Percentiles rank a stretch among this genome's conserved stretches.
These are phyloP conservation scores for Penicillium lagena DNA, from an alignment of 495 filamentous ascomycete species.

Conservation along the genomic window DNA sequence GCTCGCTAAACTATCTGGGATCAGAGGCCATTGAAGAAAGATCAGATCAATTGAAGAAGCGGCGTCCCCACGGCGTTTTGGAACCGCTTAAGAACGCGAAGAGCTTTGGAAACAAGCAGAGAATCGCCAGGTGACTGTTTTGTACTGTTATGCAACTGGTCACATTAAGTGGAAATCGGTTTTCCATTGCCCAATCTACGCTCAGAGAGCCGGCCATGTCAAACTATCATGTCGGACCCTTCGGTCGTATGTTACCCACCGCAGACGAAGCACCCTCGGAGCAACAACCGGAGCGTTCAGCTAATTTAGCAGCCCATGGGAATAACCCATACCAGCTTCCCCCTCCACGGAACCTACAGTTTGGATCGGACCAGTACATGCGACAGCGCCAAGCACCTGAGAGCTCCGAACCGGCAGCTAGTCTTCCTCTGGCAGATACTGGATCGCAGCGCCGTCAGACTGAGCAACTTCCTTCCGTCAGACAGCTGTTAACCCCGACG, in stretches of 20 bases:
- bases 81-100: neutral
- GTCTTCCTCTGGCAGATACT: conserved; percentile 6
- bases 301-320: conserved; percentile 31
- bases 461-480: conserved; percentile 42
- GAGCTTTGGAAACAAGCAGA: neutral
- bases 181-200: neutral
- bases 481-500: conserved; percentile 38
- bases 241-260: conserved; percentile 43
- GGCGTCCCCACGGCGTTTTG: too few species aligned
- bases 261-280: conserved; percentile 20
- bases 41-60: too few species aligned
- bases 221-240: conserved; percentile 39
- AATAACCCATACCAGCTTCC: conserved; percentile 44
- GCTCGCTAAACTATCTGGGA: neutral
- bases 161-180: conserved; percentile 3
- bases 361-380: conserved; percentile 36
- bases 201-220: conserved; percentile 27
- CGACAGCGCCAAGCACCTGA: conserved; percentile 28
- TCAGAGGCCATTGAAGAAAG: neutral
- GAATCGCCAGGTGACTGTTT: neutral
- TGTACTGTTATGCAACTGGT: conserved; percentile 2
- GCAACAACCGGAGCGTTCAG: conserved; percentile 24
- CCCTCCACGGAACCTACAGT: conserved; percentile 40
- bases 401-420: conserved; percentile 15
- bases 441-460: conserved; percentile 13